These are phyloP conservation scores for Lasiodiplodia theobromae DNA, from an alignment of 2,329 filamentous ascomycete species.

Conservation along the genomic window DNA sequence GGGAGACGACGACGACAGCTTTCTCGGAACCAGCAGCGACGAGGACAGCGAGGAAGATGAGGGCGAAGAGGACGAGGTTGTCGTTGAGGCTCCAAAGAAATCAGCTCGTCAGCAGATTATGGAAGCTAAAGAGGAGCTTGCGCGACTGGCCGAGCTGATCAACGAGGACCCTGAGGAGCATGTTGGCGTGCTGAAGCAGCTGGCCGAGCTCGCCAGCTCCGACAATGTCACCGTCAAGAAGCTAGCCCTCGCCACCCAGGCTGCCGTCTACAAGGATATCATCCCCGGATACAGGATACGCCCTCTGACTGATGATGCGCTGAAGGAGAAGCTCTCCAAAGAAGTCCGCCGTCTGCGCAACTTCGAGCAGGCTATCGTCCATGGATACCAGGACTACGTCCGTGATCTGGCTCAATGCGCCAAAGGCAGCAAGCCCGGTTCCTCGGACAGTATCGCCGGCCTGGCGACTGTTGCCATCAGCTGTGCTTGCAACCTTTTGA, in stretches of 20 bases:
- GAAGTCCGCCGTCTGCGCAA: constrained; percentile 82
- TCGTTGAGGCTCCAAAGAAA: constrained; percentile 67
- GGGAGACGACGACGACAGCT: constrained; percentile 67
- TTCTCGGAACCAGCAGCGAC: constrained; percentile 66
- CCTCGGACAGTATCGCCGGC: constrained; percentile 47
- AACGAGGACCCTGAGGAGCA: constrained; percentile 96
- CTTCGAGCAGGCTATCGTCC: constrained; percentile 87
- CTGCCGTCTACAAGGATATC: constrained; percentile 91
- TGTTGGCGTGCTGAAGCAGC: constrained; percentile 75
- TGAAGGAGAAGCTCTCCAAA: constrained; percentile 84
- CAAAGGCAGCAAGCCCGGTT: constrained; percentile 58
- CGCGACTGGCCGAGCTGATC: constrained; percentile 78
- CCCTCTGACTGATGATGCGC: constrained; percentile 75
- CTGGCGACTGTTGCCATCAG: constrained; percentile 79
- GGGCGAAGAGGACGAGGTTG: constrained; percentile 47
- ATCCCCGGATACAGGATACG: constrained; percentile 97
- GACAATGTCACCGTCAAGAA: constrained; percentile 79
- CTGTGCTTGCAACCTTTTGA: constrained; percentile 83
- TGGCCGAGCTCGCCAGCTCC: constrained; percentile 76
- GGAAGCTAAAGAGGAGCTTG: constrained; percentile 90
- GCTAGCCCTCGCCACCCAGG: constrained; percentile 83
- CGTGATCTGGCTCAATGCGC: constrained; percentile 74
- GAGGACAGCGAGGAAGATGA: constrained; percentile 57
- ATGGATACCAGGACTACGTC: constrained; percentile 85
- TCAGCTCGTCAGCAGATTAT: constrained; percentile 80